phyloP scores from a whole-genome alignment of 768 basidiomycete species.

The Lentinus tigrinus region DNA sequence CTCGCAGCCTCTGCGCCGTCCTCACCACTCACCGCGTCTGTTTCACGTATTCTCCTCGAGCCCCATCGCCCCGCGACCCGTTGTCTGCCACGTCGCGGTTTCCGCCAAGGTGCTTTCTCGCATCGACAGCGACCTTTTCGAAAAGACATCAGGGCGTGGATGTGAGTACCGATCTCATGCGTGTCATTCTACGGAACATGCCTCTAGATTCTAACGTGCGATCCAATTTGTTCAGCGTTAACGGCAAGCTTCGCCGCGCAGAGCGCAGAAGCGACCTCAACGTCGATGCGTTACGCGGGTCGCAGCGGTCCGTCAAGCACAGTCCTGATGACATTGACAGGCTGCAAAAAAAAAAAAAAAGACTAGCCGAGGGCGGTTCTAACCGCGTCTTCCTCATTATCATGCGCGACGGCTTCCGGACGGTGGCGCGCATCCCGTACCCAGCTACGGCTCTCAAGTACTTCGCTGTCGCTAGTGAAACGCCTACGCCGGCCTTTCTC shows the following conservation, averaged over 20 bases:
- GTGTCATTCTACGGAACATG: slow-evolving; percentile 12
- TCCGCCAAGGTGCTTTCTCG: too few relatives aligned
- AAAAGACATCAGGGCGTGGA: slow-evolving; percentile 28
- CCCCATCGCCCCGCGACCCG: too few relatives aligned
- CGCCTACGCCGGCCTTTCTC: slow-evolving; percentile 28
- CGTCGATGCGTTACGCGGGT: slow-evolving; percentile 42
- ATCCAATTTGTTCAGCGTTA: slow-evolving; percentile 19
- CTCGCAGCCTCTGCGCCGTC: too few relatives aligned
- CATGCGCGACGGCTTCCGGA: slow-evolving; percentile 19
- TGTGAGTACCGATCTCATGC: slow-evolving; percentile 23
- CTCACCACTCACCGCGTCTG: too few relatives aligned
- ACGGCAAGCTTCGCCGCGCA: slow-evolving; percentile 40
- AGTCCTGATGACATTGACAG: slow-evolving; percentile 37
- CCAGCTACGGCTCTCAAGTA: slow-evolving; percentile 25
- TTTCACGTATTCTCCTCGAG: too few relatives aligned
- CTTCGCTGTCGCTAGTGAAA: slow-evolving; percentile 31
- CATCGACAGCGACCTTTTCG: slow-evolving; percentile 21
- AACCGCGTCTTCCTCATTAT: slow-evolving; percentile 33
- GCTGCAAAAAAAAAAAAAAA: too few relatives aligned
- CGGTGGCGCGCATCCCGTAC: slow-evolving; percentile 32
- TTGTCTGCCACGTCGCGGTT: too few relatives aligned
- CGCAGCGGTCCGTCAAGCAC: slow-evolving; percentile 40
- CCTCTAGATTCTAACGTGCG: slow-evolving; percentile 6
- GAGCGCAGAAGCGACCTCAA: slow-evolving; percentile 45
- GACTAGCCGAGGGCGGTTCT: slow-evolving; percentile 42